A percentile compares a stretch with the other conserved stretches of the same genome.
phyloP scores from a whole-genome alignment of 202 grass and related monocot genomes.

The Setaria italica region DNA sequence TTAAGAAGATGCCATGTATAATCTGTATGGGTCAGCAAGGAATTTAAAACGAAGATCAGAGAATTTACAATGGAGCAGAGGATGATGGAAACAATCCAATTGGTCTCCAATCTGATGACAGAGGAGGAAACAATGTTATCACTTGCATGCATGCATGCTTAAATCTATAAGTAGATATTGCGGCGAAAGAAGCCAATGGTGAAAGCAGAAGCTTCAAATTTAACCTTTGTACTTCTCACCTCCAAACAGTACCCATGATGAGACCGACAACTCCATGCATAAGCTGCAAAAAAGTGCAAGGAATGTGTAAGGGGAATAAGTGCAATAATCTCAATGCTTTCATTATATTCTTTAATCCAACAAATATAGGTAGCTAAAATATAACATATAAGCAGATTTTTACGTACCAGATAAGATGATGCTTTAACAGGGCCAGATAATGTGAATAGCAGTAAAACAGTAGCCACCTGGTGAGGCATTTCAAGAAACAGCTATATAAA shows the following conservation, averaged over 20 bases:
- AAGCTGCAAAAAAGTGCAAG: conserved; percentile 68
- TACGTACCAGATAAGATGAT: conserved; percentile 75
- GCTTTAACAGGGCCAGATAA: conserved; percentile 95
- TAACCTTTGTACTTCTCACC: conserved; percentile 61
- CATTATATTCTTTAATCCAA: conserved; percentile 25
- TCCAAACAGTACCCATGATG: conserved; percentile 90
- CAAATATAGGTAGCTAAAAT: conserved; percentile 3
- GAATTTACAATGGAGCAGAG: conserved; percentile 80
- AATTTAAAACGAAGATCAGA: conserved; percentile 30
- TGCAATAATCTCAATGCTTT: conserved; percentile 7
- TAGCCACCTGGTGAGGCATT: conserved; percentile 73
- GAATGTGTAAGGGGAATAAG: background rate
- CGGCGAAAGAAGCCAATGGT: conserved; percentile 33
- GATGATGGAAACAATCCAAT: conserved; percentile 84
- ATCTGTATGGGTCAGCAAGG: conserved; percentile 7
- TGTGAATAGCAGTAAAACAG: conserved; percentile 80
- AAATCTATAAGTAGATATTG: conserved; percentile 28
- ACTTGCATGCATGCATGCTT: conserved; percentile 22
- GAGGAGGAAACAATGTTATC: conserved; percentile 39
- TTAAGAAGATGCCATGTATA: background rate
- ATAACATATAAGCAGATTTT: conserved; percentile 2
- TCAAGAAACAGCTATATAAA: conserved; percentile 8
- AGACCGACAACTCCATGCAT: conserved; percentile 95
- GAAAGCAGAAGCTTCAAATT: conserved; percentile 43
- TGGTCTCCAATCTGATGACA: conserved; percentile 62